Conservation (phyloP, 768 basidiomycete genomes). For the Termitomyces sp. region DNA sequence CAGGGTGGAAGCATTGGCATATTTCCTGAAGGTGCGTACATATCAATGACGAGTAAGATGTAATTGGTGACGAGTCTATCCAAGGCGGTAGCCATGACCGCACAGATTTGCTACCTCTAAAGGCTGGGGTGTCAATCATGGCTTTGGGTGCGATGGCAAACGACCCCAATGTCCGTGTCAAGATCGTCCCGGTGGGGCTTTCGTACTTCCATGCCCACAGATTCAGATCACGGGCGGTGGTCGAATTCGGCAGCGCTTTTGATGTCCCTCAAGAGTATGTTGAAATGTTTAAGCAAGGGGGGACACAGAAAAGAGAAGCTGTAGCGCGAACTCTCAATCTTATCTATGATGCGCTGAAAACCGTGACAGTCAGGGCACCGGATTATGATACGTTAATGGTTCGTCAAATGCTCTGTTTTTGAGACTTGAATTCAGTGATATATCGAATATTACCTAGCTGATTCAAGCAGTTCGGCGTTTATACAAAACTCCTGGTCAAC, state of each 20-base stretch:
- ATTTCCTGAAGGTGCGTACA: conserved; percentile 84
- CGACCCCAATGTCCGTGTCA: conserved; percentile 79
- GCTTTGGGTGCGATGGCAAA: conserved; percentile 97
- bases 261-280: conserved; percentile 89
- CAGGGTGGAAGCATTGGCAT: conserved; percentile 92
- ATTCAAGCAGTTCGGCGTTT: conserved; percentile 93
- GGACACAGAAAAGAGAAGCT: conserved; percentile 83
- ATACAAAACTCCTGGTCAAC: conserved; percentile 92
- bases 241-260: conserved; percentile 91
- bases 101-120: conserved; percentile 91
- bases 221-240: conserved; percentile 94
- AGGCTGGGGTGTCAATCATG: conserved; percentile 98
- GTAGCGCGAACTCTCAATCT: conserved; percentile 85
- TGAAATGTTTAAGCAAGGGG: conserved; percentile 88
- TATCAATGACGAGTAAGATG: neutral
- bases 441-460: conserved; percentile 44
- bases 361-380: conserved; percentile 91
- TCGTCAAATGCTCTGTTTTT: conserved; percentile 18
- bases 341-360: conserved; percentile 90
- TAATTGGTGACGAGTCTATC: conserved; percentile 7
- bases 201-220: conserved; percentile 76
- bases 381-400: conserved; percentile 99
- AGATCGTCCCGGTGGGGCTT: conserved; percentile 84
- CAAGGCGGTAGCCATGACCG: conserved; percentile 97
- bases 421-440: neutral